Evolutionary conservation across 345 rosid genomes (phyloP).

Genomic region (Populus nigra): DNA sequence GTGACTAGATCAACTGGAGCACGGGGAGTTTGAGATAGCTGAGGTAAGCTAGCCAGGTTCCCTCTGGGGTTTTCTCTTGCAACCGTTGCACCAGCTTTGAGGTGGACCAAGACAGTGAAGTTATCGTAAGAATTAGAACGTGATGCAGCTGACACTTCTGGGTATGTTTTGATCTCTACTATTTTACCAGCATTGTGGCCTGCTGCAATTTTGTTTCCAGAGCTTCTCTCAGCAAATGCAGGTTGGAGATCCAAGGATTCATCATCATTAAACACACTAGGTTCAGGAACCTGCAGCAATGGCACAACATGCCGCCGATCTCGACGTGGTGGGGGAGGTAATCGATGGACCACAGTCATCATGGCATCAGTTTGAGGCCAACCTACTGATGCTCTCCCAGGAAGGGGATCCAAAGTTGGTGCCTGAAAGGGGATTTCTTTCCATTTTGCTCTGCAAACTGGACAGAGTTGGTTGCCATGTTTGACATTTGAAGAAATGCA

Average conservation of each 20-base stretch:
- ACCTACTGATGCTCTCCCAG: constrained; percentile 41
- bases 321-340: constrained; percentile 51
- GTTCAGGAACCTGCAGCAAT: constrained; percentile 60
- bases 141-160: constrained; percentile 73
- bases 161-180: constrained; percentile 57
- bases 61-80: constrained; percentile 31
- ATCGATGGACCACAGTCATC: constrained; percentile 46
- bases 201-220: constrained; percentile 16
- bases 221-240: constrained; percentile 32
- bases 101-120: constrained; percentile 73
- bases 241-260: constrained; percentile 61
- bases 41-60: constrained; percentile 36
- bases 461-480: constrained; percentile 82
- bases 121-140: constrained; percentile 44
- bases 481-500: constrained; percentile 89
- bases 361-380: constrained; percentile 58
- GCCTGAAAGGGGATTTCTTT: constrained; percentile 85
- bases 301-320: constrained; percentile 62
- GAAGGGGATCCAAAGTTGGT: constrained; percentile 45
- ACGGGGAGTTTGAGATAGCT: constrained; percentile 49
- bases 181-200: constrained; percentile 34
- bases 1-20: constrained; percentile 88
- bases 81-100: constrained; percentile 60
- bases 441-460: constrained; percentile 89
- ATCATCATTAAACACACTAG: constrained; percentile 66